Evolutionary conservation across 1,284 basidiomycete species (phyloP).

Genomic region (Pseudomicrostroma phylloplanum): DNA sequence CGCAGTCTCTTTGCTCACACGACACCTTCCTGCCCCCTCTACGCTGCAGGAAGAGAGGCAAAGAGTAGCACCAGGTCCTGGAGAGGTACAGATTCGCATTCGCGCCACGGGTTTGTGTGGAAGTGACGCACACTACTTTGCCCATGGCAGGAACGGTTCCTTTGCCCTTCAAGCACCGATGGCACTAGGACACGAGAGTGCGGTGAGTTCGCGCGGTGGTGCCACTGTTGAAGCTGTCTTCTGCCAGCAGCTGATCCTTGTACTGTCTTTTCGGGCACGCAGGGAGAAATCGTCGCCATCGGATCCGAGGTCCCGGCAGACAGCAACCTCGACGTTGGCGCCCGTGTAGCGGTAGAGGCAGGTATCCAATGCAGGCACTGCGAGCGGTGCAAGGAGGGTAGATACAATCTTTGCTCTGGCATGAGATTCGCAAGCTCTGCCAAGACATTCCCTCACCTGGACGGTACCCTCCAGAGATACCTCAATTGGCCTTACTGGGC

Average conservation of each 20-base stretch:
- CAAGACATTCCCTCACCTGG: slow-evolving; percentile 84
- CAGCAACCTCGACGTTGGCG: slow-evolving; percentile 62
- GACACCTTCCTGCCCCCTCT: neutral
- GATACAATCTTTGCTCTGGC: slow-evolving; percentile 83
- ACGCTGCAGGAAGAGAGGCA: slow-evolving; percentile 59
- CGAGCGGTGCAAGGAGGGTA: slow-evolving; percentile 58
- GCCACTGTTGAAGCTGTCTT: no score
- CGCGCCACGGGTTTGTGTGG: slow-evolving; percentile 80
- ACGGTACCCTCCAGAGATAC: slow-evolving; percentile 78
- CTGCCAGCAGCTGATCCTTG: no score
- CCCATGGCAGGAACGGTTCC: slow-evolving; percentile 69
- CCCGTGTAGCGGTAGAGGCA: slow-evolving; percentile 87
- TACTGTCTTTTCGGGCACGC: no score
- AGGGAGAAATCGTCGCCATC: slow-evolving; percentile 66
- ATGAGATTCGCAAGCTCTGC: slow-evolving; percentile 83
- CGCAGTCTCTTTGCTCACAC: neutral
- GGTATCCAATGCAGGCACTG: slow-evolving; percentile 75
- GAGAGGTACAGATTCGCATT: slow-evolving; percentile 65
- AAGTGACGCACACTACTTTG: slow-evolving; percentile 42
- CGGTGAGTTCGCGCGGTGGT: slow-evolving; percentile 34
- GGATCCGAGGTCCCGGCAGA: slow-evolving; percentile 56
- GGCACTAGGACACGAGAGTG: slow-evolving; percentile 85
- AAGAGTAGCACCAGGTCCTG: slow-evolving; percentile 62
- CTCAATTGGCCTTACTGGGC: slow-evolving; percentile 82
- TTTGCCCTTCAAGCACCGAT: slow-evolving; percentile 71